A percentile compares a stretch with the other conserved stretches of the same genome.
Conservation (phyloP, 805 yeast genomes). For the Schwanniomyces vanrijiae region DNA sequence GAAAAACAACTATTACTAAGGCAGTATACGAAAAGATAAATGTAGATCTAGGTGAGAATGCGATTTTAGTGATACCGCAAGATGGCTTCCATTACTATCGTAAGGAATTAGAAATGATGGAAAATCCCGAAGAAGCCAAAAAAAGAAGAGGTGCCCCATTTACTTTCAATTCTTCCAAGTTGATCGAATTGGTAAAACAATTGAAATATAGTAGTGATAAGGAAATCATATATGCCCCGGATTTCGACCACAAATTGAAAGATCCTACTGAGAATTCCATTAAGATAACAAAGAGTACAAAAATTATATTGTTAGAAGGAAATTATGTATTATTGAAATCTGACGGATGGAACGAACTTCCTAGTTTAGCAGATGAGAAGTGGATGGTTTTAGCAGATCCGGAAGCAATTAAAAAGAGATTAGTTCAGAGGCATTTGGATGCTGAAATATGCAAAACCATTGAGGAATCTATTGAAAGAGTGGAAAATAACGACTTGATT, state of each 20-base stretch:
- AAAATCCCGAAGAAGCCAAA: constrained; percentile 53
- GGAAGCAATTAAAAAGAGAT: constrained; percentile 49
- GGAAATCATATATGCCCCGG: constrained; percentile 50
- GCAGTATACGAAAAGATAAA: constrained; percentile 31
- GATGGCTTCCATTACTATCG: constrained; percentile 33
- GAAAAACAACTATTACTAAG: constrained; percentile 65
- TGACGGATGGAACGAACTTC: constrained; percentile 56
- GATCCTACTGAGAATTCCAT: constrained; percentile 63
- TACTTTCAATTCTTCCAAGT: constrained; percentile 63
- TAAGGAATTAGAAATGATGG: constrained; percentile 31
- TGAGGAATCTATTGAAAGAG: constrained; percentile 49
- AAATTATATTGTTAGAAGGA: constrained; percentile 70
- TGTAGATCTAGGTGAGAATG: not conserved
- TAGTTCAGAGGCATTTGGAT: constrained; percentile 60
- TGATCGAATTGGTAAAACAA: constrained; percentile 15
- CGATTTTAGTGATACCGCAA: constrained; percentile 24
- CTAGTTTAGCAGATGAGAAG: constrained; percentile 32
- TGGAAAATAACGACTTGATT: constrained; percentile 52
- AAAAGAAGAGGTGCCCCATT: constrained; percentile 74
- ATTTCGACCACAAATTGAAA: constrained; percentile 65
- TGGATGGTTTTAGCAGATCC: constrained; percentile 50
- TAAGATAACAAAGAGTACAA: constrained; percentile 39
- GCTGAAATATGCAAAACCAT: constrained; percentile 46
- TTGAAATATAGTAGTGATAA: constrained; percentile 5
- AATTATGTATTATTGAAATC: constrained; percentile 58